Base-by-base conservation (phyloP, 2,329 filamentous ascomycete species). In the Myrmaecium sp. region DNA sequence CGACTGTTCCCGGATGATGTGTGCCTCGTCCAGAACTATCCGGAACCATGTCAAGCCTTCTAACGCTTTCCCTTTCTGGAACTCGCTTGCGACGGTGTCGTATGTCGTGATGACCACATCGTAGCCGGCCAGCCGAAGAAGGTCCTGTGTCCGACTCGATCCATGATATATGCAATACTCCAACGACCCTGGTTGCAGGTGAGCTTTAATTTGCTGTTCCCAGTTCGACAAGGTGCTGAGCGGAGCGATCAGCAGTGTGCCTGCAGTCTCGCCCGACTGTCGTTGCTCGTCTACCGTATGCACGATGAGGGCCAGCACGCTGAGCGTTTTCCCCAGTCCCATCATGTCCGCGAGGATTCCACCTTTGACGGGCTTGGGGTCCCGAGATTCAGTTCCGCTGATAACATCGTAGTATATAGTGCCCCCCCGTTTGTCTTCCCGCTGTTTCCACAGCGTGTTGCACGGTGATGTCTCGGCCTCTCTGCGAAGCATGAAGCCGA, bases 61-160 rank as follows among this genome's bases (percentile, higher is more conserved):
- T 19, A 94, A 55, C 0, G 83, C 78, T 9, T 59, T 55, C 41
- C 72, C 78, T 31, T 70, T 69, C 30, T 60, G 64, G 10, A 81
- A 66, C 44, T 95, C 86, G 33, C 77, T 79, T 0, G 80, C 74
- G 13, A 92, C 70, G 1, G 82, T 91, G 20, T 80, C 78, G 45
- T 95, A 98, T 0, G 89, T 94, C 0, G 89, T 94, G 30, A 98
- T 75, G 21, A 98, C 71, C 5, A 95, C 54, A 43, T 95, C 83
- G 40, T 73, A 82, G 17, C 72, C 56, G 0, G 74, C 65, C 10
- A 98, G 66, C 37, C 70, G 66, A 5, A 64, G 58, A 1, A 23
- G 25, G 35, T 83, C 71, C 33, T 74, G 77, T 34, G 69, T 73
- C 5, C 89, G 70, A 38, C 71, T 74, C 0, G 70, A 60, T 3